phyloP scores from a whole-genome alignment of 2,329 filamentous ascomycete genomes.

The Metarhizium anisopliae region DNA sequence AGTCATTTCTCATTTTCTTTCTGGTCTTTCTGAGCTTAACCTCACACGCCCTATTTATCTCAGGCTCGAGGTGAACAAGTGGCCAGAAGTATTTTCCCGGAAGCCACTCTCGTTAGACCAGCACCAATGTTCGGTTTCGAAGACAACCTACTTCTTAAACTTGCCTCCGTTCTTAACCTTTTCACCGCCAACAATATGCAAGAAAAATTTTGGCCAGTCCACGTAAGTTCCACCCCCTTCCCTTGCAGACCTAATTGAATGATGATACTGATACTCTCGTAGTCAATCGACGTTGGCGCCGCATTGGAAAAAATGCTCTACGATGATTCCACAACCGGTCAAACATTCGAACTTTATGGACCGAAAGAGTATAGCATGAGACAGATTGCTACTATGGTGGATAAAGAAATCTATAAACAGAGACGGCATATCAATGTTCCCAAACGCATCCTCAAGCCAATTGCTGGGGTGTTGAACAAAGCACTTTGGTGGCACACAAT shows the following conservation, averaged over 20 bases:
- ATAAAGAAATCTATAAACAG: slow-evolving; percentile 85
- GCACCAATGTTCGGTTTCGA: slow-evolving; percentile 93
- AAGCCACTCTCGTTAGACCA: slow-evolving; percentile 92
- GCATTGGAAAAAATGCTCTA: slow-evolving; percentile 85
- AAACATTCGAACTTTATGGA: slow-evolving; percentile 92
- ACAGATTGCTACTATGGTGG: slow-evolving; percentile 79
- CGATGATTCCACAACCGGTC: slow-evolving; percentile 79
- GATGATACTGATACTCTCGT: background rate
- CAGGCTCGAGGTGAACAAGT: slow-evolving; percentile 73
- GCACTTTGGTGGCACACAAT: slow-evolving; percentile 81
- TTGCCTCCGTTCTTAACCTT: slow-evolving; percentile 71
- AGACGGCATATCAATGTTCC: slow-evolving; percentile 88
- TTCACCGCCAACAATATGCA: slow-evolving; percentile 91
- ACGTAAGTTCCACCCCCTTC: slow-evolving; percentile 45
- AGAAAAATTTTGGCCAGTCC: slow-evolving; percentile 83
- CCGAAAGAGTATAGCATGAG: slow-evolving; percentile 85
- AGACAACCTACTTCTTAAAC: slow-evolving; percentile 79
- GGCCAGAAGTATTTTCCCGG: slow-evolving; percentile 82
- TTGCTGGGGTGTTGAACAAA: slow-evolving; percentile 68
- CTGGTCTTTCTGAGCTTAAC: background rate
- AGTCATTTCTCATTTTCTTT: slow-evolving; percentile 29
- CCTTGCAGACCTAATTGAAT: no score
- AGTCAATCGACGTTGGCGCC: slow-evolving; percentile 82
- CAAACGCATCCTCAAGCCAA: slow-evolving; percentile 67
- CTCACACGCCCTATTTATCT: background rate